phyloP scores from a whole-genome alignment of 768 basidiomycete species.

The Amanita brunnescens region DNA sequence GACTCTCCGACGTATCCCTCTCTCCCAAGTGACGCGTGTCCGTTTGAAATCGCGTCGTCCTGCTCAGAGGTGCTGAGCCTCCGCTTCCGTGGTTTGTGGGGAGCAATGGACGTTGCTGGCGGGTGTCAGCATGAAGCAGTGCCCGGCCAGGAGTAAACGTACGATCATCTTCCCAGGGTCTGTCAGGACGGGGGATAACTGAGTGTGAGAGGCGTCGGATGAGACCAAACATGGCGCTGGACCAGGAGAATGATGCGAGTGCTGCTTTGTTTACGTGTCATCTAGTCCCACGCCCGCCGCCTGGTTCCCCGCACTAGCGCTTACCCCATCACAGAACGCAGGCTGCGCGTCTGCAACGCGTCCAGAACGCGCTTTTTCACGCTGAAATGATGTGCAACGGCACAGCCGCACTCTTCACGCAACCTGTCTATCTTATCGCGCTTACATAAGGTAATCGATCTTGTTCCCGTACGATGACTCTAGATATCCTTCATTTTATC shows the following conservation, averaged over 20 bases:
- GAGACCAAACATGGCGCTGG: slow-evolving; percentile 57
- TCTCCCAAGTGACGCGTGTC: slow-evolving; percentile 11
- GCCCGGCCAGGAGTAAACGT: slow-evolving; percentile 18
- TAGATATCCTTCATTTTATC: slow-evolving; percentile 75
- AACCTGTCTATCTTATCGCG: neutral
- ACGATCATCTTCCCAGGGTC: slow-evolving; percentile 76
- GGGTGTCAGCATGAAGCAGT: slow-evolving; percentile 7
- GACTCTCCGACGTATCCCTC: slow-evolving; percentile 1
- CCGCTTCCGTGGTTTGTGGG: slow-evolving; percentile 59
- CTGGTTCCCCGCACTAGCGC: neutral
- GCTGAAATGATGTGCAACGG: neutral
- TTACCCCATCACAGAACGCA: neutral
- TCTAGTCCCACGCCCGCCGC: neutral
- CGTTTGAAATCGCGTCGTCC: slow-evolving; percentile 30
- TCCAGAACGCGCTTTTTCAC: neutral
- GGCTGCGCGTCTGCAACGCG: neutral
- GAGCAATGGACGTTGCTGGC: slow-evolving; percentile 68
- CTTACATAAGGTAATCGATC: slow-evolving; percentile 2
- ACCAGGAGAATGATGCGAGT: slow-evolving; percentile 4
- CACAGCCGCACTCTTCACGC: neutral
- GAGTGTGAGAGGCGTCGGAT: slow-evolving; percentile 65
- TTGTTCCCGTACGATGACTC: slow-evolving; percentile 47
- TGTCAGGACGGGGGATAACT: slow-evolving; percentile 60
- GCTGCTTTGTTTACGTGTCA: neutral
- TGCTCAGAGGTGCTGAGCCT: slow-evolving; percentile 41